Conservation (phyloP, 169 alveolate genomes). For the Cryptosporidium meleagridis region DNA sequence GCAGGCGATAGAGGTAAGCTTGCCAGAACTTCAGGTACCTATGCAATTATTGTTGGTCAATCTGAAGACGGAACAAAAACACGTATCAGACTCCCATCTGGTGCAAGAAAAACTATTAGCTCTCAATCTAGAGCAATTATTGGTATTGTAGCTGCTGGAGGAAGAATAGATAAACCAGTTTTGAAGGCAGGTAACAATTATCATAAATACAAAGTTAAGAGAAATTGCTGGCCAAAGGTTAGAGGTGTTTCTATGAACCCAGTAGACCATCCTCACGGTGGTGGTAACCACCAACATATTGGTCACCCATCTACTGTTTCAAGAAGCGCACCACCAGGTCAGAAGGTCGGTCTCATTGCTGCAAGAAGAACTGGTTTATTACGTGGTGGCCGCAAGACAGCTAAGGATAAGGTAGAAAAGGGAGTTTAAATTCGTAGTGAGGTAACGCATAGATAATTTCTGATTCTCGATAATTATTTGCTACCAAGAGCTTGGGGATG, state of each 20-base stretch:
- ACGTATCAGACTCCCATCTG: constrained; percentile 97
- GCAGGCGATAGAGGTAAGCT: constrained; percentile 98
- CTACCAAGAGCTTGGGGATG: background rate
- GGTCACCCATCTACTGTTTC: constrained; percentile 99
- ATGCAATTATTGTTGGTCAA: constrained; percentile 90
- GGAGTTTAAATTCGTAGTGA: constrained; percentile 40
- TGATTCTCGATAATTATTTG: constrained; percentile 49
- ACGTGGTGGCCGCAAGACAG: constrained; percentile 93
- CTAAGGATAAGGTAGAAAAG: constrained; percentile 63
- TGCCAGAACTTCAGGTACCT: constrained; percentile 98
- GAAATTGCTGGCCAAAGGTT: constrained; percentile 99
- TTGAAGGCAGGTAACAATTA: constrained; percentile 98
- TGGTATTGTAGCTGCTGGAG: constrained; percentile 99
- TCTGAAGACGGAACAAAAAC: constrained; percentile 97
- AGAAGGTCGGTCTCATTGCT: constrained; percentile 99
- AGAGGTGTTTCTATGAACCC: constrained; percentile 99
- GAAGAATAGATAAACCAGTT: constrained; percentile 99
- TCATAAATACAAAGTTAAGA: constrained; percentile 97
- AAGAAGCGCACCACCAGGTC: constrained; percentile 98
- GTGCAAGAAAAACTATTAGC: constrained; percentile 94
- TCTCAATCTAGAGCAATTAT: constrained; percentile 94
- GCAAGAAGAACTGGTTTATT: constrained; percentile 99
- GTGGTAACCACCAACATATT: constrained; percentile 98
- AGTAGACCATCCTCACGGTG: constrained; percentile 99
- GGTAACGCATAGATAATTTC: constrained; percentile 27